Conservation (phyloP, 257 asterid species). For the Solanum commersonii region DNA sequence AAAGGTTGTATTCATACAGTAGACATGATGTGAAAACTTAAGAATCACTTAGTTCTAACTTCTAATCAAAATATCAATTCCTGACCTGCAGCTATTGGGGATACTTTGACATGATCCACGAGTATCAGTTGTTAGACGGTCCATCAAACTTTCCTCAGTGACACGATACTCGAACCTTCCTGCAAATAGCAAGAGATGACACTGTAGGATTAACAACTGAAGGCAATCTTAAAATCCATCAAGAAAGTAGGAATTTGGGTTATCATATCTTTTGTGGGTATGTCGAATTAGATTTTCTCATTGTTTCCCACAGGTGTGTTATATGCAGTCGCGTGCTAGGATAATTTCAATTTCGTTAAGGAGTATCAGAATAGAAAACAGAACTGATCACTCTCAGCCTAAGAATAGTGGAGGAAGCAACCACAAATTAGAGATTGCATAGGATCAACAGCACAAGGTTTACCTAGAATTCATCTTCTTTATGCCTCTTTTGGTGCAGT, state of each 20-base stretch:
- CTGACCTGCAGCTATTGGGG: constrained; percentile 56
- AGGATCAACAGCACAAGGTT: background rate
- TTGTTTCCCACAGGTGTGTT: background rate
- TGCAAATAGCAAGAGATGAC: constrained; percentile 8
- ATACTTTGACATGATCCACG: constrained; percentile 48
- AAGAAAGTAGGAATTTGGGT: background rate
- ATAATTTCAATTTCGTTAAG: background rate
- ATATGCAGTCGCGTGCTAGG: background rate
- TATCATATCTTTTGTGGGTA: background rate
- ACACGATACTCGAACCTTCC: constrained; percentile 67
- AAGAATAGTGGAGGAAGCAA: background rate
- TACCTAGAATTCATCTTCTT: background rate
- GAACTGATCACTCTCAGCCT: background rate
- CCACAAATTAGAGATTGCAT: background rate
- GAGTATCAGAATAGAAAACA: background rate
- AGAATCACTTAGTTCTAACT: background rate
- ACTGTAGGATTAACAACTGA: background rate
- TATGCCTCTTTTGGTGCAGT: background rate
- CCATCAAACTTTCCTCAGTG: constrained; percentile 59
- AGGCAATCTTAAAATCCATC: background rate
- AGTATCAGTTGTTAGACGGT: constrained; percentile 64
- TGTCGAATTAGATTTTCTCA: background rate
- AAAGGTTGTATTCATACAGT: background rate
- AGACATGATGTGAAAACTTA: background rate
- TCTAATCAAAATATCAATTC: background rate